Percentiles rank a stretch among this genome's conserved stretches.
Evolutionary conservation across 345 rosid genomes (phyloP).

Genomic region (Cardamine chenopodiifolia): DNA sequence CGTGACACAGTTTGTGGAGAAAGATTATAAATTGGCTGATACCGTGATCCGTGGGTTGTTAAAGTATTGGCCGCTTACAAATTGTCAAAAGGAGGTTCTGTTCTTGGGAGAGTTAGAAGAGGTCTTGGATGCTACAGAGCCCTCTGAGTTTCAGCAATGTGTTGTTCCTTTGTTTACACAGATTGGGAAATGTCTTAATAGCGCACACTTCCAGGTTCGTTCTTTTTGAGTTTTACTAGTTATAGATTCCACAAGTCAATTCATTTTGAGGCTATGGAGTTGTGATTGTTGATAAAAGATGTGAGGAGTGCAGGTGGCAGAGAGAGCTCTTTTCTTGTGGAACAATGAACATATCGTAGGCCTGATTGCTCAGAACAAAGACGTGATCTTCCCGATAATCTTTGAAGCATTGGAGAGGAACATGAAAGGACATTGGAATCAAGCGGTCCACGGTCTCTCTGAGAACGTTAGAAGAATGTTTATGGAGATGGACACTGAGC

Average conservation of each 20-base stretch:
- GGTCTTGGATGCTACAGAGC: conserved; percentile 47
- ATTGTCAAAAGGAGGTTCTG: conserved; percentile 55
- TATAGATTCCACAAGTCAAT: background rate
- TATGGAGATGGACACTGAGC: conserved; percentile 48
- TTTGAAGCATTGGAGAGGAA: conserved; percentile 64
- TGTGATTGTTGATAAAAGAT: conserved; percentile 29
- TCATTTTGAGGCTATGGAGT: conserved; percentile 8
- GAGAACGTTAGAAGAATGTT: conserved; percentile 59
- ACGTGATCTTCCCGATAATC: conserved; percentile 57
- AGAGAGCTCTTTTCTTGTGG: conserved; percentile 68
- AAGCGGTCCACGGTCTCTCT: conserved; percentile 56
- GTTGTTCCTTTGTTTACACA: conserved; percentile 54
- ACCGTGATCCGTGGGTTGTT: conserved; percentile 49
- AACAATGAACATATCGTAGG: conserved; percentile 62
- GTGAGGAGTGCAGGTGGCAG: conserved; percentile 57
- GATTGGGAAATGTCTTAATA: conserved; percentile 53
- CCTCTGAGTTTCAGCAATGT: conserved; percentile 46
- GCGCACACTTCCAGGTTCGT: conserved; percentile 55
- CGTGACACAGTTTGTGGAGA: conserved; percentile 51
- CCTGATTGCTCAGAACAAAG: conserved; percentile 54
- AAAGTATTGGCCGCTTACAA: conserved; percentile 57
- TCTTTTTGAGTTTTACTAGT: background rate
- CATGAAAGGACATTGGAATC: conserved; percentile 63
- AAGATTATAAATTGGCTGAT: conserved; percentile 52
- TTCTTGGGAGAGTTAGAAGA: conserved; percentile 57